Percentiles rank a stretch among this genome's conserved stretches.
Evolutionary conservation across 2,329 filamentous ascomycete genomes (phyloP).

Genomic region (Aspergillus novoparasiticus): DNA sequence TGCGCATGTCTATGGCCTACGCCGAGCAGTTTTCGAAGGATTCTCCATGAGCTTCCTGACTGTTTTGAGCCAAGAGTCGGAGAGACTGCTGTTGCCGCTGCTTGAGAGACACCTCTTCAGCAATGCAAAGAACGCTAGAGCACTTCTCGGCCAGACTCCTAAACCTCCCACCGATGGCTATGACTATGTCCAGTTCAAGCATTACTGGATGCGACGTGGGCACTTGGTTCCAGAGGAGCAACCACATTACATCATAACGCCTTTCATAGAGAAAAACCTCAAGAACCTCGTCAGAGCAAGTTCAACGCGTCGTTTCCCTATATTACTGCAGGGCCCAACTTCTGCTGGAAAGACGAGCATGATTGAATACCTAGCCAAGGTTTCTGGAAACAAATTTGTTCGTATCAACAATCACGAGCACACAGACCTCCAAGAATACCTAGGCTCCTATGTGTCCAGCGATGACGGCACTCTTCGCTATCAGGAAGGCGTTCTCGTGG

Average conservation of each 20-base stretch:
- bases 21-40: conserved; percentile 86
- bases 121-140: conserved; percentile 67
- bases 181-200: conserved; percentile 79
- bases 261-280: conserved; percentile 91
- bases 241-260: conserved; percentile 91
- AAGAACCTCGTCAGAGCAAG: conserved; percentile 92
- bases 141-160: conserved; percentile 76
- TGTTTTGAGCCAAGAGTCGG: conserved; percentile 78
- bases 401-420: conserved; percentile 99
- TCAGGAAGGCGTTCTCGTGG: conserved; percentile 90
- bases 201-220: conserved; percentile 89
- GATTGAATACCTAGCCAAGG: conserved; percentile 97
- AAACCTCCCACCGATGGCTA: conserved; percentile 75
- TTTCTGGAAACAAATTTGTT: conserved; percentile 94
- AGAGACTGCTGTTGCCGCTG: conserved; percentile 74
- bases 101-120: conserved; percentile 80
- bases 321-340: conserved; percentile 93
- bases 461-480: conserved; percentile 83
- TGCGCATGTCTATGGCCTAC: conserved; percentile 77
- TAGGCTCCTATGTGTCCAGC: conserved; percentile 90
- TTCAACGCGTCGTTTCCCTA: conserved; percentile 87
- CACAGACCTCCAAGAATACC: conserved; percentile 95
- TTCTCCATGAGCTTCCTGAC: conserved; percentile 99
- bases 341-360: conserved; percentile 99
- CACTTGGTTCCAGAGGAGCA: conserved; percentile 67